Evolutionary conservation across 345 rosid genomes (phyloP).

Genomic region (Nasturtium officinale): DNA sequence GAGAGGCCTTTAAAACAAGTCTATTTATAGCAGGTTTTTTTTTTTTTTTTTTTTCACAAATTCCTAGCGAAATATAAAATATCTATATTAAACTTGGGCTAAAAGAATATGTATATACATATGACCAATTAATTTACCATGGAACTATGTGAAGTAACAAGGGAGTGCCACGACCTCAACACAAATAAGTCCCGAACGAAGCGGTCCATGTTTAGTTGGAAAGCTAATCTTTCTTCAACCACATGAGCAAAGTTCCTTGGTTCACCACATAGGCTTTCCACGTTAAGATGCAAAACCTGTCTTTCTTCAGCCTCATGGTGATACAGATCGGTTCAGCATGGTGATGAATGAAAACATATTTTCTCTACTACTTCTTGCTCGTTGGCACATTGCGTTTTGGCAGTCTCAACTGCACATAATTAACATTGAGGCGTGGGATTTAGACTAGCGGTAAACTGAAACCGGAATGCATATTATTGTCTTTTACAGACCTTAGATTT

Average conservation of each 20-base stretch:
- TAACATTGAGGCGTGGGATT: slow-evolving; percentile 1
- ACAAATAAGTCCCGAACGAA: slow-evolving; percentile 15
- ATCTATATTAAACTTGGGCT: background rate
- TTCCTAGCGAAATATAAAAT: background rate
- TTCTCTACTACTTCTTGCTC: slow-evolving; percentile 17
- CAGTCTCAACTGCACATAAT: slow-evolving; percentile 58
- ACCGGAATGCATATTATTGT: slow-evolving; percentile 6
- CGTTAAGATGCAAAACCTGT: background rate
- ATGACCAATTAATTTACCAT: background rate
- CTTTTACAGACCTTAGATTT: slow-evolving; percentile 60
- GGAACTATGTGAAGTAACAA: background rate
- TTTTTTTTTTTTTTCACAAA: background rate
- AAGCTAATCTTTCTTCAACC: slow-evolving; percentile 21
- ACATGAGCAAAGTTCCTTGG: slow-evolving; percentile 12
- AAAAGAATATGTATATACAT: background rate
- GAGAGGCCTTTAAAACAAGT: background rate
- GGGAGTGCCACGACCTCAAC: background rate
- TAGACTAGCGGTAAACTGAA: slow-evolving; percentile 10
- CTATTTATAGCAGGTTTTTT: background rate
- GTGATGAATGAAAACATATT: background rate
- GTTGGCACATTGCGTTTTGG: slow-evolving; percentile 46
- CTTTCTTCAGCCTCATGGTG: background rate
- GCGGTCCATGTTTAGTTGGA: slow-evolving; percentile 21
- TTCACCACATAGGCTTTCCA: slow-evolving; percentile 14
- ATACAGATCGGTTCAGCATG: slow-evolving; percentile 1